Conservation (phyloP, 169 alveolate genomes). For the Cryptosporidium felis region DNA sequence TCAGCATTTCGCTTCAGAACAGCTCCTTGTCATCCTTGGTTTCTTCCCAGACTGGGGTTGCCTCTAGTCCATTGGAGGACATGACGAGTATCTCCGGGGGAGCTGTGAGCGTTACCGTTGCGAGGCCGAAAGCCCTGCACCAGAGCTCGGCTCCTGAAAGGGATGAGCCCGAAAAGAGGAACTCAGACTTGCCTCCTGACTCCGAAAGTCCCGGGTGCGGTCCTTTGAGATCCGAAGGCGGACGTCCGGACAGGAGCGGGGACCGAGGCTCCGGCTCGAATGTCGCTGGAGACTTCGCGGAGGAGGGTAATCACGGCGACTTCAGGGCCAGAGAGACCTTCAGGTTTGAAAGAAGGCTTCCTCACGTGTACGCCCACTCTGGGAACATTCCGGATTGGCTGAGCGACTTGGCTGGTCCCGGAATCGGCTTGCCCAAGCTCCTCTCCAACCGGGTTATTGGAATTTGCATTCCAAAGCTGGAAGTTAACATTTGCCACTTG, state of each 20-base stretch:
- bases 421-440: constrained; percentile 54
- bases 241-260: no score
- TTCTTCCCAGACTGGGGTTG: background rate
- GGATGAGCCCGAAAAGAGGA: background rate
- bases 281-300: no score
- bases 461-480: constrained; percentile 40
- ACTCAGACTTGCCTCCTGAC: no score
- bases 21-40: constrained; percentile 13
- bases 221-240: no score
- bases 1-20: constrained; percentile 2
- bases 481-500: constrained; percentile 47
- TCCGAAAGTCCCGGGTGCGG: no score
- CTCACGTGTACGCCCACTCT: constrained; percentile 10
- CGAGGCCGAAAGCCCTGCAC: constrained; percentile 25
- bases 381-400: constrained; percentile 45
- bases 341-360: constrained; percentile 26
- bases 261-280: no score
- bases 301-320: no score
- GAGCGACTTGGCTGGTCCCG: constrained; percentile 50
- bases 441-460: constrained; percentile 30
- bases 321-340: background rate
- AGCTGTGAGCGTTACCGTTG: background rate
- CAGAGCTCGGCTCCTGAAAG: background rate
- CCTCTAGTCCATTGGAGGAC: constrained; percentile 3
- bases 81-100: constrained; percentile 17